Base-by-base conservation (phyloP, 163 green algal genomes). In the Chlorella variabilis region DNA sequence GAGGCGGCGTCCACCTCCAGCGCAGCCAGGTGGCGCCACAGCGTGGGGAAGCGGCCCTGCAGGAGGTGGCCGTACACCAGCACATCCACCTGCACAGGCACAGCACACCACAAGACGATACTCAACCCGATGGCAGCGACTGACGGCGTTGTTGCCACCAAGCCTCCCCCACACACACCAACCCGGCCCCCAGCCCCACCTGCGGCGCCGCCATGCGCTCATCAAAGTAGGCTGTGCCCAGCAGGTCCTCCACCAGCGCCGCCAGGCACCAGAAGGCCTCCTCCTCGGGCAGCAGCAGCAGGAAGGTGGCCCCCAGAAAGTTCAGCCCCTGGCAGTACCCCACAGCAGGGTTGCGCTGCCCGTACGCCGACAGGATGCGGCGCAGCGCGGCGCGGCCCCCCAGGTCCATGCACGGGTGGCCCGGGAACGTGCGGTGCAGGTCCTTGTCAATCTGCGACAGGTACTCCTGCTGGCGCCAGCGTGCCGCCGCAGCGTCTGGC, bases 271-370 rank as follows among this genome's bases (percentile, higher is more conserved):
- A 97, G 73, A 97, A 98, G 4, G 92, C 91, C 27, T 94, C 86
- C 56, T 95, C 91, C 81, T 97, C 93, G 15, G 87, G 48, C 76
- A 96, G 82, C 71, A 93, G 88, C 68, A 95, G 83, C 62, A 97
- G 77, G 82, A 99, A 91, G 42, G 68, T 82, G 9, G 86, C 91
- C 4, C 83, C 93, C 38, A 97, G 71, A 74, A 96, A 96, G 82
- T 95, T 96, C 82, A 98, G 93, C 68, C 94, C 92, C 88, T 98
- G 94, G 76, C 93, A 98, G 87, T 99, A 99, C 25, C 96, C 96
- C 15, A 98, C 92, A 25, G 85, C 75, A 1, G 90, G 87, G 87
- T 98, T 96, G 75, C 94, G 91, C 39, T 92, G 76, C 8, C 91
- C 85, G 85, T 96, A 98, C 3, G 94, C 93, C 5, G 87, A 87